These are phyloP conservation scores for Cercophora sp. DNA, from an alignment of 495 filamentous ascomycete species.

Conservation along the genomic window DNA sequence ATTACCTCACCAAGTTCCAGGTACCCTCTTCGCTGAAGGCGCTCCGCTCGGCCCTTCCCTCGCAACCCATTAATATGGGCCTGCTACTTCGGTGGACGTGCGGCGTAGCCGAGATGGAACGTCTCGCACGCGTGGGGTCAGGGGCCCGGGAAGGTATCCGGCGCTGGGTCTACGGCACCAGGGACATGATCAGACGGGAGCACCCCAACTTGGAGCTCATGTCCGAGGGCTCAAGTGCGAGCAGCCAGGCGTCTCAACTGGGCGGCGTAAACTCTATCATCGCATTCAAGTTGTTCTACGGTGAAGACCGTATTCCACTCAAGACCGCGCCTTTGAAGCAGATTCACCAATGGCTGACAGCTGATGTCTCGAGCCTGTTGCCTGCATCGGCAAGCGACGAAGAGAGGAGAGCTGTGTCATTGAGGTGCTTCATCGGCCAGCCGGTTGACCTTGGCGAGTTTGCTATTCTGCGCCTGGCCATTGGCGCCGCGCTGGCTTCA, in stretches of 20 bases:
- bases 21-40: neutral
- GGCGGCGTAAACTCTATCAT: constrained; percentile 2
- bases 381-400: neutral
- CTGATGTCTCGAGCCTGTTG: neutral
- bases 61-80: neutral
- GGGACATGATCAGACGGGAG: neutral
- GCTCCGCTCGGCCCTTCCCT: neutral
- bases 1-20: neutral
- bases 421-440: constrained; percentile 5
- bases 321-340: neutral
- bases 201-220: neutral
- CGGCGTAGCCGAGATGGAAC: constrained; percentile 1
- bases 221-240: neutral
- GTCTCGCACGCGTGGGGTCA: neutral
- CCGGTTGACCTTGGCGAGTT: neutral
- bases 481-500: constrained; percentile 1
- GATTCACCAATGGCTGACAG: neutral
- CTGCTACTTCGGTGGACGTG: neutral
- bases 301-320: neutral
- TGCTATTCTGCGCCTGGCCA: neutral
- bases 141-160: neutral
- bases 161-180: neutral
- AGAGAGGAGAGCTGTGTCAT: neutral
- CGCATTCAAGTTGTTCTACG: neutral
- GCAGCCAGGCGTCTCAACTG: neutral